phyloP scores from a whole-genome alignment of 73 alveolate species.

The Durusdinium trenchii region DNA sequence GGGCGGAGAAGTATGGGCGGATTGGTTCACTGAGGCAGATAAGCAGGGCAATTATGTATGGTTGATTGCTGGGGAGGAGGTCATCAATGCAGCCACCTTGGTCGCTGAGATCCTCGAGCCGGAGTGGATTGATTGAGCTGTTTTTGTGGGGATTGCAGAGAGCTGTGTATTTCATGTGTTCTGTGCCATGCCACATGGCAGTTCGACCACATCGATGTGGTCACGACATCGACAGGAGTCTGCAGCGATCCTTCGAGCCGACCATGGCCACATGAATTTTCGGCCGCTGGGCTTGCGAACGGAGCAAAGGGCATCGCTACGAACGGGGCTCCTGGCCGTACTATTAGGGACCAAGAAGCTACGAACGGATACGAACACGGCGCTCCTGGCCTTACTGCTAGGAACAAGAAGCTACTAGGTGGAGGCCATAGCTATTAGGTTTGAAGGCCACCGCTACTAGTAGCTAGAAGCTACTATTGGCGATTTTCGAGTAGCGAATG shows the following conservation, averaged over 20 bases:
- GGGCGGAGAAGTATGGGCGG: not conserved
- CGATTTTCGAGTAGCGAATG: too few species aligned
- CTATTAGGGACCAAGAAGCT: too few species aligned
- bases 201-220: not conserved
- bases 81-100: constrained; percentile 54
- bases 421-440: too few species aligned
- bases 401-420: too few species aligned
- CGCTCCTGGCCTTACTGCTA: too few species aligned
- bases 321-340: too few species aligned
- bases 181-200: not conserved
- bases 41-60: constrained; percentile 2
- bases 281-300: not conserved
- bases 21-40: constrained; percentile 13
- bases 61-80: constrained; percentile 79
- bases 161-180: not conserved
- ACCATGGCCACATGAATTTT: constrained; percentile 70
- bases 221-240: constrained; percentile 5
- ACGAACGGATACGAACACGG: too few species aligned
- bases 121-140: not conserved
- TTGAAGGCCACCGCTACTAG: too few species aligned
- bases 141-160: not conserved
- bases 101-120: constrained; percentile 56
- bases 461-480: too few species aligned
- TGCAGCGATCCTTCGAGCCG: constrained; percentile 5
- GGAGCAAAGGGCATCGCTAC: too few species aligned